Evolutionary conservation across 768 basidiomycete genomes (phyloP).

Genomic region (Russula ochroleuca): DNA sequence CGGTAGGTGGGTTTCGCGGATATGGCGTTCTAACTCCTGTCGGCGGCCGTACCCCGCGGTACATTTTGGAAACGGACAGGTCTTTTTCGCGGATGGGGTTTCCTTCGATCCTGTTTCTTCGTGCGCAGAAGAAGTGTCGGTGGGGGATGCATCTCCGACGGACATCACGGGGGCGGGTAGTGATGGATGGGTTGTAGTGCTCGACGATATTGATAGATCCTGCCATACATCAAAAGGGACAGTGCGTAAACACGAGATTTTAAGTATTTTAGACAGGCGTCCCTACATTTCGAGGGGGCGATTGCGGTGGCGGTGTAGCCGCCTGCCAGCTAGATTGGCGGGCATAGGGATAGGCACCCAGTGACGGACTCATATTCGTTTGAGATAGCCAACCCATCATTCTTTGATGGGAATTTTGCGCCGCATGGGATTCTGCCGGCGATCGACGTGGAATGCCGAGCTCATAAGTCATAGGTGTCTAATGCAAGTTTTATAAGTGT

Average conservation of each 20-base stretch:
- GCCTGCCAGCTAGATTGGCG: not conserved
- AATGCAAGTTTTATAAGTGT: not conserved
- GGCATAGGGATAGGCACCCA: not conserved
- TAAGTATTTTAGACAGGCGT: not conserved
- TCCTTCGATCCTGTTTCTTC: not conserved
- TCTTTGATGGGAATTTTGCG: too few relatives aligned
- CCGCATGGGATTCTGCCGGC: not conserved
- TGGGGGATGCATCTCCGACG: not conserved
- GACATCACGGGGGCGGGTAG: not conserved
- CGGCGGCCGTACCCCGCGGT: not conserved
- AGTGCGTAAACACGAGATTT: not conserved
- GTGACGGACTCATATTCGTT: not conserved
- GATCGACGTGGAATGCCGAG: not conserved
- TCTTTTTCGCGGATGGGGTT: not conserved
- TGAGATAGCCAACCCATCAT: not conserved
- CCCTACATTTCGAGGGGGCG: not conserved
- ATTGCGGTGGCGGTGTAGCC: not conserved
- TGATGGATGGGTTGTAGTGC: not conserved
- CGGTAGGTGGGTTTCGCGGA: not conserved
- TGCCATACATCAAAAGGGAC: not conserved
- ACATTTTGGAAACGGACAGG: conserved; percentile 5
- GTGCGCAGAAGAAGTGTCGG: not conserved
- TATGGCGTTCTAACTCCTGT: conserved; percentile 11
- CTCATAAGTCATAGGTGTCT: not conserved
- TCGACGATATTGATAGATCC: not conserved